phyloP scores from a whole-genome alignment of 139 green algal species.

The Pseudopediastrum boryanum region DNA sequence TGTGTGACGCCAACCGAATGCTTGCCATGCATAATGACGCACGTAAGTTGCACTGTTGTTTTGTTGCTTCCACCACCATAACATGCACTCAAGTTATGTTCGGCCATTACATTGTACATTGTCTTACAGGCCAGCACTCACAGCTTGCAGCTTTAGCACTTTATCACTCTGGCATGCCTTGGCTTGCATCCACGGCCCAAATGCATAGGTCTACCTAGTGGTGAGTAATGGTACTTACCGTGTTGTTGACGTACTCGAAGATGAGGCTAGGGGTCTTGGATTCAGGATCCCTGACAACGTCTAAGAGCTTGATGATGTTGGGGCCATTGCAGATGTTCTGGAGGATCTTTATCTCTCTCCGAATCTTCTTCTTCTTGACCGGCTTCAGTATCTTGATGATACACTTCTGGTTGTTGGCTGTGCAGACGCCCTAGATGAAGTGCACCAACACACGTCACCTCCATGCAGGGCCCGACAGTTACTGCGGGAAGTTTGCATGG shows the following conservation, averaged over 20 bases:
- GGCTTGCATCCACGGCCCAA: too few species aligned
- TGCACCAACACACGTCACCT: too few species aligned
- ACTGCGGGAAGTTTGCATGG: too few species aligned
- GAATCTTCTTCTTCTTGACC: conserved; percentile 99
- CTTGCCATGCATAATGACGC: too few species aligned
- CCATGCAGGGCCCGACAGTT: too few species aligned
- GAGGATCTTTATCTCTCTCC: conserved; percentile 98
- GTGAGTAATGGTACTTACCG: conserved; percentile 67
- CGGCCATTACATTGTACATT: neutral
- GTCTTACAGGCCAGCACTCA: too few species aligned
- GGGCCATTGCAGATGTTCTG: conserved; percentile 94
- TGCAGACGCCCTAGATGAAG: conserved; percentile 75
- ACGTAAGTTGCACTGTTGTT: neutral
- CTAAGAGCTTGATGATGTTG: conserved; percentile 98
- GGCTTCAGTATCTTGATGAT: conserved; percentile 99
- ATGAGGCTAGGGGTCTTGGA: conserved; percentile 95
- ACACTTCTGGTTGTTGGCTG: conserved; percentile 74
- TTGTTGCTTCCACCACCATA: neutral
- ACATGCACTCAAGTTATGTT: neutral
- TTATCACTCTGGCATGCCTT: too few species aligned
- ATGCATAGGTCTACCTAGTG: too few species aligned
- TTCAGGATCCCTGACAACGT: conserved; percentile 93
- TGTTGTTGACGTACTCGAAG: conserved; percentile 98
- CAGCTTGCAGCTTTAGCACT: too few species aligned
- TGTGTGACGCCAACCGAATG: neutral